Percentiles rank a stretch among this genome's conserved stretches.
Evolutionary conservation across 192 early-diverging fungal species (phyloP).

Genomic region (Blastocladiella britannica): DNA sequence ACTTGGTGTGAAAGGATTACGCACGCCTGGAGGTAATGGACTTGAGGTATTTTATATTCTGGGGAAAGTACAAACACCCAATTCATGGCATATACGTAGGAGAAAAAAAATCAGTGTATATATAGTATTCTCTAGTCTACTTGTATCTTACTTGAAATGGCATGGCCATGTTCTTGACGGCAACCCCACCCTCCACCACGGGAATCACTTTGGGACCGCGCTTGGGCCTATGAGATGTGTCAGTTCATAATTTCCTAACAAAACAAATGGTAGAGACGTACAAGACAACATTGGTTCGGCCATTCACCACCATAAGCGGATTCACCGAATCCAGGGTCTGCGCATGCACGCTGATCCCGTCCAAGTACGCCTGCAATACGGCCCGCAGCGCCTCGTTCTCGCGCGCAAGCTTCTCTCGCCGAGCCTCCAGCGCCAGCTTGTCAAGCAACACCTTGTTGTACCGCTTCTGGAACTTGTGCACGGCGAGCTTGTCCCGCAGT

Average conservation of each 20-base stretch:
- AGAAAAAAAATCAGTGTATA: too few species aligned
- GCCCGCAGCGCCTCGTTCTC: slow-evolving; percentile 27
- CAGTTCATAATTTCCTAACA: not conserved
- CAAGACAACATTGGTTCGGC: slow-evolving; percentile 6
- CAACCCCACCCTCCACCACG: not conserved
- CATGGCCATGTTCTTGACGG: not conserved
- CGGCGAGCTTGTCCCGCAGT: not conserved
- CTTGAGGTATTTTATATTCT: too few species aligned
- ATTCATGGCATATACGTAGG: too few species aligned
- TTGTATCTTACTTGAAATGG: too few species aligned
- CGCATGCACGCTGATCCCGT: slow-evolving; percentile 32
- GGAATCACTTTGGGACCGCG: not conserved
- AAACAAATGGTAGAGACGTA: not conserved
- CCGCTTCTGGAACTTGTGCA: slow-evolving; percentile 38
- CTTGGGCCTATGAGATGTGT: not conserved
- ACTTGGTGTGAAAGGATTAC: too few species aligned
- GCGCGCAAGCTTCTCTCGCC: slow-evolving; percentile 17
- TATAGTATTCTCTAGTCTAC: too few species aligned
- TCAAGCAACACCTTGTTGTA: slow-evolving; percentile 33
- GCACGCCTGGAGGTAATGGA: too few species aligned
- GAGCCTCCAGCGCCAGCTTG: slow-evolving; percentile 22
- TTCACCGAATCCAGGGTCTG: slow-evolving; percentile 24
- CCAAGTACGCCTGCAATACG: slow-evolving; percentile 36
- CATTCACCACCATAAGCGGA: slow-evolving; percentile 37
- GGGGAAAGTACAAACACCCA: too few species aligned